Conservation (phyloP, 768 basidiomycete genomes). For the Tylopilus intermedius region DNA sequence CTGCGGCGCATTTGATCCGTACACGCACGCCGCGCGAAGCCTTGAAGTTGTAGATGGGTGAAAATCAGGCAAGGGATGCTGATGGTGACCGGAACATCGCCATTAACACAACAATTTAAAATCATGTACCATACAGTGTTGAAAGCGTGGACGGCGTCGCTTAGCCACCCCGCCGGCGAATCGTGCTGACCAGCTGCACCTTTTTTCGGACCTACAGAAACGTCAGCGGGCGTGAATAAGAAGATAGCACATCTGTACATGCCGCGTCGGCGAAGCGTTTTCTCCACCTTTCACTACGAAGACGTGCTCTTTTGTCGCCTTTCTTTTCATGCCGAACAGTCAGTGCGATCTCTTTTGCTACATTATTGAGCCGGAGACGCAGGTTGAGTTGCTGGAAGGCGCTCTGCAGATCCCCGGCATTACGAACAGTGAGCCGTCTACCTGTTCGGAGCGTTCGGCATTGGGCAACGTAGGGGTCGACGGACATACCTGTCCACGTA, state of each 20-base stretch:
- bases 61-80: constrained; percentile 1
- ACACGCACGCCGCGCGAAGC: constrained; percentile 3
- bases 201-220: constrained; percentile 71
- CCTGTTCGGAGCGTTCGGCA: constrained; percentile 38
- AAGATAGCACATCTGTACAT: constrained; percentile 22
- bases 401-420: constrained; percentile 37
- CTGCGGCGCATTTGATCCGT: constrained; percentile 12
- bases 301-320: constrained; percentile 70
- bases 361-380: constrained; percentile 52
- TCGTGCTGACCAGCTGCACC: constrained; percentile 73
- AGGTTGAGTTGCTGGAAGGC: constrained; percentile 48
- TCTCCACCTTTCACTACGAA: constrained; percentile 75
- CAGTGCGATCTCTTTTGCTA: constrained; percentile 45
- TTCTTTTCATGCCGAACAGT: constrained; percentile 74
- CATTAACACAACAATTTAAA: constrained; percentile 3
- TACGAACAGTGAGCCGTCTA: constrained; percentile 49
- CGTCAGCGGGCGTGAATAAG: constrained; percentile 13
- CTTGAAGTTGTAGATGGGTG: constrained; percentile 2
- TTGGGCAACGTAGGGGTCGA: not conserved
- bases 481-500: constrained; percentile 47
- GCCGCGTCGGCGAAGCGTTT: constrained; percentile 77
- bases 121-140: constrained; percentile 7
- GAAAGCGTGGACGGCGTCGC: not conserved
- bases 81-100: constrained; percentile 3
- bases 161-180: constrained; percentile 69